phyloP scores from a whole-genome alignment of 345 rosid genomes.

The Bruguiera gymnorhiza region DNA sequence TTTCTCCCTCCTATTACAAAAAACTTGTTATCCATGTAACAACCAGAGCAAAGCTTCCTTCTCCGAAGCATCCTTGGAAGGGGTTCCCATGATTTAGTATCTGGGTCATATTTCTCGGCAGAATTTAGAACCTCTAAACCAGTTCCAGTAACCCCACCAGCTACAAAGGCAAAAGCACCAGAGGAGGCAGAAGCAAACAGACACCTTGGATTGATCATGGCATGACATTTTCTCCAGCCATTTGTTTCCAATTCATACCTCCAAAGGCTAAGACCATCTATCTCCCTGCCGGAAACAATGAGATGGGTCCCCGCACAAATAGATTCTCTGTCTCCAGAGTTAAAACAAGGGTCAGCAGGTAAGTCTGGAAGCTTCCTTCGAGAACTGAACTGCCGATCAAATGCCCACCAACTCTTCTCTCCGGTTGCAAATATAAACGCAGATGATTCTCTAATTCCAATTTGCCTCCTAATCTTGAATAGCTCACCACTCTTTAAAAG shows the following conservation, averaged over 20 bases:
- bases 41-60: constrained; percentile 64
- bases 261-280: constrained; percentile 55
- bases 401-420: constrained; percentile 66
- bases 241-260: constrained; percentile 65
- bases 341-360: constrained; percentile 67
- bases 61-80: constrained; percentile 52
- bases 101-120: constrained; percentile 67
- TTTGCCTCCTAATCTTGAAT: constrained; percentile 59
- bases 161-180: constrained; percentile 59
- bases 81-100: constrained; percentile 60
- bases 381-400: constrained; percentile 48
- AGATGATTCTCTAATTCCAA: constrained; percentile 55
- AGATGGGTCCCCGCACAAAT: constrained; percentile 79
- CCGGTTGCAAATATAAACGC: constrained; percentile 73
- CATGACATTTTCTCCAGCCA: constrained; percentile 72
- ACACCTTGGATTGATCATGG: constrained; percentile 66
- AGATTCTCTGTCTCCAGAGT: constrained; percentile 64
- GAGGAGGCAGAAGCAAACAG: constrained; percentile 75
- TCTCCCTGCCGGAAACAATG: constrained; percentile 68
- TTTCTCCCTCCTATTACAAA: constrained; percentile 74
- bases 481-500: constrained; percentile 68
- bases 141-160: constrained; percentile 59
- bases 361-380: constrained; percentile 55
- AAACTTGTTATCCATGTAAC: constrained; percentile 69
- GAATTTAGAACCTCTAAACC: constrained; percentile 41